Evolutionary conservation across 352 stramenopile species (phyloP).

Genomic region (Globisporangium cederbergense): DNA sequence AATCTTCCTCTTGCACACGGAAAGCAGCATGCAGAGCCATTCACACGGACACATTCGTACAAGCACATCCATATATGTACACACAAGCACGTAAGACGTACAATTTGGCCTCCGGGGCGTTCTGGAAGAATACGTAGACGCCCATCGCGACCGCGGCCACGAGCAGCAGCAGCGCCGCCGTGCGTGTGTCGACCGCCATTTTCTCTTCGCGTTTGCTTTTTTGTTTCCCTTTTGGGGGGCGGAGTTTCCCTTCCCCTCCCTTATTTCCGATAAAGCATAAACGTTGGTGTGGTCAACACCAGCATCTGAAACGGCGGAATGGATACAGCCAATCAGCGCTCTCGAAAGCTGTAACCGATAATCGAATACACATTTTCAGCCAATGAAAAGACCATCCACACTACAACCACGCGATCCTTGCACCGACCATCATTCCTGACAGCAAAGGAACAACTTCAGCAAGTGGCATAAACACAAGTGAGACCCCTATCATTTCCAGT

Average conservation of each 20-base stretch:
- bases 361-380: neutral
- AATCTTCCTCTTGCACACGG: neutral
- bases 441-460: neutral
- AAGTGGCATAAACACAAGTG: neutral
- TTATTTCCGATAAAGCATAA: no score
- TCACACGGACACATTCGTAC: no score
- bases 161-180: slow-evolving; percentile 41
- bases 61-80: neutral
- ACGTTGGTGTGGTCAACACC: neutral
- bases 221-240: slow-evolving; percentile 3
- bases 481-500: neutral
- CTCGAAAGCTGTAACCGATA: neutral
- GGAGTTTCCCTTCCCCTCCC: neutral
- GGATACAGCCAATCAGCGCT: slow-evolving; percentile 4
- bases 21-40: neutral
- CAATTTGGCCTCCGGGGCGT: slow-evolving; percentile 60
- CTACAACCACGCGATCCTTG: slow-evolving; percentile 5
- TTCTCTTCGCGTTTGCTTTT: neutral
- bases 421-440: slow-evolving; percentile 2
- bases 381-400: neutral
- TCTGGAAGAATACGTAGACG: slow-evolving; percentile 72
- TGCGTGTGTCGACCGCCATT: slow-evolving; percentile 24
- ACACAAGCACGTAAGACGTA: slow-evolving; percentile 27
- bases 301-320: slow-evolving; percentile 12
- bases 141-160: slow-evolving; percentile 30